Evolutionary conservation across 2,329 filamentous ascomycete genomes (phyloP).

Genomic region (Aspergillus melleus): DNA sequence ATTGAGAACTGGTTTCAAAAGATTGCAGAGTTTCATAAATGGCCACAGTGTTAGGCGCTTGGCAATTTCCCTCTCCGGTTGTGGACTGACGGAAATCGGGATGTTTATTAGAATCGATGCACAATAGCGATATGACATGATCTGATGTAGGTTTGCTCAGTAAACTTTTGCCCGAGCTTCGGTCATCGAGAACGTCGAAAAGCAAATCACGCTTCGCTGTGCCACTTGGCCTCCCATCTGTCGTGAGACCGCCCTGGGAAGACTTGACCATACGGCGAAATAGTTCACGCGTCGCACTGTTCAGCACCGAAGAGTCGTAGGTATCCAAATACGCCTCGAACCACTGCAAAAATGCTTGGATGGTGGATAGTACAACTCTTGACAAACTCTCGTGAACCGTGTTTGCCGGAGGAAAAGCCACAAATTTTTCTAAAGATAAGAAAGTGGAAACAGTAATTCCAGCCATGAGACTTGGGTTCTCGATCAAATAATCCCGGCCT

Average conservation of each 20-base stretch:
- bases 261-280: slow-evolving; percentile 69
- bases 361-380: slow-evolving; percentile 71
- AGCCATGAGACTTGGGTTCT: slow-evolving; percentile 72
- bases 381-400: slow-evolving; percentile 86
- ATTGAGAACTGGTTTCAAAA: slow-evolving; percentile 64
- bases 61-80: slow-evolving; percentile 65
- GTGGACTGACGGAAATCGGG: slow-evolving; percentile 62
- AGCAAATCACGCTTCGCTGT: slow-evolving; percentile 79
- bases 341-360: slow-evolving; percentile 76
- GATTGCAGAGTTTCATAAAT: slow-evolving; percentile 75
- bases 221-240: slow-evolving; percentile 67
- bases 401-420: slow-evolving; percentile 71
- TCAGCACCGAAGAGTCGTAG: slow-evolving; percentile 58
- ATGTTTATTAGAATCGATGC: slow-evolving; percentile 69
- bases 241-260: slow-evolving; percentile 65
- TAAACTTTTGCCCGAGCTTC: slow-evolving; percentile 60
- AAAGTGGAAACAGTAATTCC: slow-evolving; percentile 79
- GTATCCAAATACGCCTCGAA: slow-evolving; percentile 67
- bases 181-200: slow-evolving; percentile 76
- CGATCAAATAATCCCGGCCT: slow-evolving; percentile 64
- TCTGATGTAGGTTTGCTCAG: slow-evolving; percentile 68
- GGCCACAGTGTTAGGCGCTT: slow-evolving; percentile 61
- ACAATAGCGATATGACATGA: slow-evolving; percentile 55
- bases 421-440: slow-evolving; percentile 73
- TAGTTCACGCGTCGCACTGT: slow-evolving; percentile 51